Conservation (phyloP, 805 yeast genomes). For the Starmerella riodocensis region DNA sequence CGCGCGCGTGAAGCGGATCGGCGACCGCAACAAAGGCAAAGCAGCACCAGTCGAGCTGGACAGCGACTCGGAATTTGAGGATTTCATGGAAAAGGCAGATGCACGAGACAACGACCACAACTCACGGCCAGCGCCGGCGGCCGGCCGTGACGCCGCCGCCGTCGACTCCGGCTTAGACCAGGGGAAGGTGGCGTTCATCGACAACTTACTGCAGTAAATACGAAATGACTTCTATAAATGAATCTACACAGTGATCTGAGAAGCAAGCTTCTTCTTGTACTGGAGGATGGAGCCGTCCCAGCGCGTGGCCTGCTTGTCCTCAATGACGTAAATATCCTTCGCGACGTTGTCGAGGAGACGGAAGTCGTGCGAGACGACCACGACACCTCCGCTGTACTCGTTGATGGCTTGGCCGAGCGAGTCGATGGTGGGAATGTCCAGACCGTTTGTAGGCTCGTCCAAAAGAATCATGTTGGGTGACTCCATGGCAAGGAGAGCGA, state of each 20-base stretch:
- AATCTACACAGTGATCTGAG: slow-evolving; percentile 39
- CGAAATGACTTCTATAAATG: not conserved
- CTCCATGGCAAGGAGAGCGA: slow-evolving; percentile 89
- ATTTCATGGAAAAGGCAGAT: slow-evolving; percentile 18
- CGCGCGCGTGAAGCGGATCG: slow-evolving; percentile 8
- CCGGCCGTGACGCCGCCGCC: no score
- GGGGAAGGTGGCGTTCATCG: no score
- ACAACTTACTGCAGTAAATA: slow-evolving; percentile 6
- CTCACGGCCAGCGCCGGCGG: no score
- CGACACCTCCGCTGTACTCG: slow-evolving; percentile 93
- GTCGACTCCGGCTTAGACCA: no score
- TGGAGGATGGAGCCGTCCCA: slow-evolving; percentile 89
- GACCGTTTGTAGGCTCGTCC: slow-evolving; percentile 99
- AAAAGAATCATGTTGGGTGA: slow-evolving; percentile 84
- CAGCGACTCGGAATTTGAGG: slow-evolving; percentile 21
- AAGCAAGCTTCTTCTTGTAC: slow-evolving; percentile 90
- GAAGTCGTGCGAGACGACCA: slow-evolving; percentile 98
- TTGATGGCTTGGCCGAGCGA: slow-evolving; percentile 94
- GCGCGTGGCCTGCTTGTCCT: slow-evolving; percentile 86
- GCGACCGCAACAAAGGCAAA: slow-evolving; percentile 7
- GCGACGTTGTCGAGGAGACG: slow-evolving; percentile 94
- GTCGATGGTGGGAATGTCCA: slow-evolving; percentile 96
- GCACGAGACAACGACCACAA: no score
- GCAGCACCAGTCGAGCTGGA: slow-evolving; percentile 9
- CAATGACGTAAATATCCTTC: slow-evolving; percentile 92